phyloP scores from a whole-genome alignment of 441 rosid genomes.

The Rhodomyrtus psidioides region DNA sequence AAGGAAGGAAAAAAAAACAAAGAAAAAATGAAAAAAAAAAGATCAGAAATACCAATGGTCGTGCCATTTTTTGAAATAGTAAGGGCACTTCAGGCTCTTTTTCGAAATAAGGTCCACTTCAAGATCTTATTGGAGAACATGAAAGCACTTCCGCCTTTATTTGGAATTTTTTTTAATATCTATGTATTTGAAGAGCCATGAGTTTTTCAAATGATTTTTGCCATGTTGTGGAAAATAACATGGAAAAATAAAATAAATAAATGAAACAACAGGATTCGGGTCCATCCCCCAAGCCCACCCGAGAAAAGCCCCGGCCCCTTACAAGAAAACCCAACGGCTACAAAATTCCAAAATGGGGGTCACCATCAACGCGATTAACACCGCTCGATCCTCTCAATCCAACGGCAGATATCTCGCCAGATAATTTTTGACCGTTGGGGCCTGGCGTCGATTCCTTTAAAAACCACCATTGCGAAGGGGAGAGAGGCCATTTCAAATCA shows the following conservation, averaged over 20 bases:
- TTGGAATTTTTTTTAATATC: not conserved
- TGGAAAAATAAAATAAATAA: not conserved
- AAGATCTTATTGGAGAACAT: too few species aligned
- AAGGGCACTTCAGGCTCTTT: too few species aligned
- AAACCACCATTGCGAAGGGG: not conserved
- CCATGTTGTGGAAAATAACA: not conserved
- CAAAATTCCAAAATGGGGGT: not conserved
- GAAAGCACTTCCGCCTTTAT: rapidly evolving
- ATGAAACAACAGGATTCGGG: not conserved
- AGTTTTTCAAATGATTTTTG: not conserved
- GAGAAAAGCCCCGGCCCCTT: not conserved
- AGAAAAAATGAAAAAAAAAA: too few species aligned
- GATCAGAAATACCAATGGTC: too few species aligned
- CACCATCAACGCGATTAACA: not conserved
- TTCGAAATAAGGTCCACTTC: too few species aligned
- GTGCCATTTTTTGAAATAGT: too few species aligned
- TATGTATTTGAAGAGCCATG: not conserved
- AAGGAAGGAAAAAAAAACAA: too few species aligned
- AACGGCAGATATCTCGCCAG: not conserved
- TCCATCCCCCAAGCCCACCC: not conserved
- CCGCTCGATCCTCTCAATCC: not conserved
- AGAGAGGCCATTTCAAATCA: not conserved
- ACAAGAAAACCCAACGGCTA: constrained; percentile 2
- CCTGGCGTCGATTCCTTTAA: not conserved
- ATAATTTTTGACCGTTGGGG: not conserved